phyloP scores from a whole-genome alignment of 495 filamentous ascomycete species.

The Podospora conica region DNA sequence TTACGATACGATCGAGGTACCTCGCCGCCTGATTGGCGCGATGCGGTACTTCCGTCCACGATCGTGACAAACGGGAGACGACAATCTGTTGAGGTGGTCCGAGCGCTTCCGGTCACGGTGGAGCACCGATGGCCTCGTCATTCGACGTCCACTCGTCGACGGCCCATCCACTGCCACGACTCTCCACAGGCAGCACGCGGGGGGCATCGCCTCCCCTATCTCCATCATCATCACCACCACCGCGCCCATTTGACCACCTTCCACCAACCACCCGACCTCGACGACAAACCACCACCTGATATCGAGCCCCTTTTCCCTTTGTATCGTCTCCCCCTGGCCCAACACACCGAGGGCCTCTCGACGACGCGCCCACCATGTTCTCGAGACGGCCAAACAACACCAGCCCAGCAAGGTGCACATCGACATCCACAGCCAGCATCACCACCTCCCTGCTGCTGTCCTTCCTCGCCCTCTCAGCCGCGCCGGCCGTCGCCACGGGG shows the following conservation, averaged over 20 bases:
- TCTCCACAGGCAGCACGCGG: neutral
- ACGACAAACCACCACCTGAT: neutral
- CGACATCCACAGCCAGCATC: slow-evolving; percentile 50
- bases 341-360: neutral
- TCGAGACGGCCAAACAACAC: slow-evolving; percentile 24
- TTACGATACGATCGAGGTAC: neutral
- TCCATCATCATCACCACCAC: neutral
- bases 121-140: neutral
- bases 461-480: slow-evolving; percentile 52
- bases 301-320: neutral
- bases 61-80: neutral
- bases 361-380: slow-evolving; percentile 30
- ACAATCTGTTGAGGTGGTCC: neutral
- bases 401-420: slow-evolving; percentile 29
- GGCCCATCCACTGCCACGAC: neutral
- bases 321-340: neutral
- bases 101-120: neutral
- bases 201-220: neutral
- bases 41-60: neutral
- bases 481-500: slow-evolving; percentile 23
- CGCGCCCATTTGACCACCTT: neutral
- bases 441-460: slow-evolving; percentile 55
- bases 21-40: neutral
- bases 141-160: neutral
- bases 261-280: too few relatives aligned